Conservation (phyloP, 2,329 filamentous ascomycete genomes). For the Colletotrichum sp. region DNA sequence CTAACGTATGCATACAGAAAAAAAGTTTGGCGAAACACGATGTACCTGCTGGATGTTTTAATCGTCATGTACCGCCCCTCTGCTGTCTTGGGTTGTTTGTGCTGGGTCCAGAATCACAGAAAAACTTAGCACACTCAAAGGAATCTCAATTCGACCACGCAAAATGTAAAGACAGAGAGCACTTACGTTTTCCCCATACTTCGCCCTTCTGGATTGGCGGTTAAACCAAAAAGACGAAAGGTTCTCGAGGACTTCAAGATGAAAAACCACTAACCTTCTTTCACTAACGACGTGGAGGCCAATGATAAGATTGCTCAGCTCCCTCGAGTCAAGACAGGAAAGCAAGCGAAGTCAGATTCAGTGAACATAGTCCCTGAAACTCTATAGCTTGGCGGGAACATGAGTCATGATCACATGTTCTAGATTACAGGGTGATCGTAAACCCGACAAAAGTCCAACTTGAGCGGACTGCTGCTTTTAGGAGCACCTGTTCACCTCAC, state of each 20-base stretch:
- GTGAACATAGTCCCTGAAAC: neutral
- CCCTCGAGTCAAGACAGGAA: neutral
- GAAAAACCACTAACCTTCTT: neutral
- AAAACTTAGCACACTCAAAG: neutral
- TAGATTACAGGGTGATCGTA: neutral
- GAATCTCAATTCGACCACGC: neutral
- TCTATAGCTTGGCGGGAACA: neutral
- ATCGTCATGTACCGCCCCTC: neutral
- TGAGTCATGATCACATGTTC: neutral
- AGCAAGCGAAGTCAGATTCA: neutral
- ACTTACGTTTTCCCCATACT: neutral
- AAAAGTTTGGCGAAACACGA: neutral
- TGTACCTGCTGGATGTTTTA: neutral
- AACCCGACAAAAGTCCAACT: neutral
- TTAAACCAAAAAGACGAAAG: neutral
- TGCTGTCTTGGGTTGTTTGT: neutral
- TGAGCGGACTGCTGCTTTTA: neutral
- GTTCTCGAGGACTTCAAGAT: neutral
- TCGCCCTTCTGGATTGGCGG: neutral
- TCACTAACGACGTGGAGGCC: neutral
- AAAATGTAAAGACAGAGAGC: neutral
- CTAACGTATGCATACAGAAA: neutral
- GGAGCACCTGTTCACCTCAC: neutral
- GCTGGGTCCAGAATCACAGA: accelerated
- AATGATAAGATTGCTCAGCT: neutral